A percentile compares a stretch with the other conserved stretches of the same genome.
Conservation (phyloP, 495 filamentous ascomycete species). For the Cercophora samala region DNA sequence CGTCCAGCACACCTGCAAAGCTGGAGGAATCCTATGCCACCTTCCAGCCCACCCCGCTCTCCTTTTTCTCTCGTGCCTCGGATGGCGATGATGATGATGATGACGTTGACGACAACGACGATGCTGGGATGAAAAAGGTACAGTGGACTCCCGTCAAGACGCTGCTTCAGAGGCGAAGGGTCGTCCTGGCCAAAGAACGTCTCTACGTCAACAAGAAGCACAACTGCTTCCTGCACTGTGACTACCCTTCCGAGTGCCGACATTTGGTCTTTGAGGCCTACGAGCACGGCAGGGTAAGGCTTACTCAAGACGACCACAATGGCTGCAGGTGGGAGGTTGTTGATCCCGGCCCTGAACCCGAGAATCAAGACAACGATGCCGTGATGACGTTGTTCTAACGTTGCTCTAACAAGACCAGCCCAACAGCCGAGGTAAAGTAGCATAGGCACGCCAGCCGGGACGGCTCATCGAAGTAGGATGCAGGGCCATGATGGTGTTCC, state of each 20-base stretch:
- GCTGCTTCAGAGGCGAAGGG: neutral
- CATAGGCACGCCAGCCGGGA: no score
- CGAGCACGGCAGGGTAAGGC: slow-evolving; percentile 8
- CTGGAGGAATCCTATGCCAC: neutral
- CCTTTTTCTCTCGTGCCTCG: neutral
- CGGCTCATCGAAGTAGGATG: no score
- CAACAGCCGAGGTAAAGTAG: neutral
- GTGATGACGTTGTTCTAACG: neutral
- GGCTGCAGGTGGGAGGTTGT: neutral
- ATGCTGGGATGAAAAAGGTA: neutral
- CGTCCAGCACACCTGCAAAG: neutral
- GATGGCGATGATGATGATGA: neutral
- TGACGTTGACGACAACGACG: no score
- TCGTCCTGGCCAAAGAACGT: slow-evolving; percentile 21
- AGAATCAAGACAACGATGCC: neutral
- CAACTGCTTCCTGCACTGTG: slow-evolving; percentile 43
- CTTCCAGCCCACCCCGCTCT: neutral
- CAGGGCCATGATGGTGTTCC: no score
- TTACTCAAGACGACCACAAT: neutral
- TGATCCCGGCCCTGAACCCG: neutral
- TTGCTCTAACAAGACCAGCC: no score
- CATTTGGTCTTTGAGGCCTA: slow-evolving; percentile 22
- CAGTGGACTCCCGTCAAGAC: neutral
- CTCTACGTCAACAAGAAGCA: slow-evolving; percentile 29
- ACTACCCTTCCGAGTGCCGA: slow-evolving; percentile 44